Base-by-base conservation (phyloP, 805 yeast species). In the Myxozyma melibiosi region DNA sequence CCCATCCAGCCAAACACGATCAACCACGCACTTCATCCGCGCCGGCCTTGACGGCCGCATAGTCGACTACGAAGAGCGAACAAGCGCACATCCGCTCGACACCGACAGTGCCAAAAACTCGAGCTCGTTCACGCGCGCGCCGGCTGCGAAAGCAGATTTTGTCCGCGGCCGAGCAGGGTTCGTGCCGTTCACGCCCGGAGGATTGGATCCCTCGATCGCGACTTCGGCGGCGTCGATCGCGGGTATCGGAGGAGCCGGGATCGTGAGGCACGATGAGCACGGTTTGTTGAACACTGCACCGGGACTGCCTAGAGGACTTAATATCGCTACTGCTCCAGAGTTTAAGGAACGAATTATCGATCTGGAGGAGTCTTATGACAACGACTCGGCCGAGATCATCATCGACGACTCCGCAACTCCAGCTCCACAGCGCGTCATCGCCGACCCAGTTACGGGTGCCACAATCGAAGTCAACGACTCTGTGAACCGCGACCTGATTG, bases 171-270 rank as follows among this genome's bases (percentile, higher is more conserved):
- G 83, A 2, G 78, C 95, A 0, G 80, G 83, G 18, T 87, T 80
- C 66, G 73, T 92, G 66, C 99, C 99, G 0, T 94, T 94, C 68
- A 84, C 86, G 56, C 99, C 99, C 0, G 98, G 99, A 63, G 97
- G 98, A 1, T 64, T 81, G n/a, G 73, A 73, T 63, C 65, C 58
- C 37, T 51, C 67, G 11, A 40, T 64, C 3, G 68, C 63, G 9
- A 65, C 66, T 16, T 62, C 70, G 3, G 63, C 65, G 4, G 59
- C 66, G 9, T 55, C 54, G 3, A 65, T 64, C 7, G 54, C 55
- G 20, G 63, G 55, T 2, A 69, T 78, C 3, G 50, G 51, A 13
- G 50, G 50, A n/a, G n/a, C n/a, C n/a, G 53, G 53, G n/a, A 34
- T 58, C 13, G 39, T 87, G 45, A 94, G 86, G 66, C 80, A 85